Conservation (phyloP, 129 eudicot genomes). For the Saposhnikovia divaricata region DNA sequence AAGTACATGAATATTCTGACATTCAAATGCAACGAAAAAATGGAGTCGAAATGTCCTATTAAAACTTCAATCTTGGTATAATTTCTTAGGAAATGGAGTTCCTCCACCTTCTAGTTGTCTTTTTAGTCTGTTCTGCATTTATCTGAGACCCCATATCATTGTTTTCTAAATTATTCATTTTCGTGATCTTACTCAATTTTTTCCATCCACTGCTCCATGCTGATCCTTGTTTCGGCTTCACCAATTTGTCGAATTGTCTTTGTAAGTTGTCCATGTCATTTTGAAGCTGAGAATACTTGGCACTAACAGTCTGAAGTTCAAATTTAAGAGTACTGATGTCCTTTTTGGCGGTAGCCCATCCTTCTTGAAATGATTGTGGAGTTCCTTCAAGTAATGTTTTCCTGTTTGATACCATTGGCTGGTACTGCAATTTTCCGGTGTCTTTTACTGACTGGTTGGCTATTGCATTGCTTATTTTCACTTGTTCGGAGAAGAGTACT, state of each 20-base stretch:
- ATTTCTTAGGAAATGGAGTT: slow-evolving; percentile 61
- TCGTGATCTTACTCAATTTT: slow-evolving; percentile 56
- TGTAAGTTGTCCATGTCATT: slow-evolving; percentile 70
- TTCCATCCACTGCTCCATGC: slow-evolving; percentile 89
- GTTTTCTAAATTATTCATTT: slow-evolving; percentile 34
- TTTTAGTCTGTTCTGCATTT: slow-evolving; percentile 35
- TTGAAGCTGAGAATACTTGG: slow-evolving; percentile 73
- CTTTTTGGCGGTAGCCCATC: slow-evolving; percentile 79
- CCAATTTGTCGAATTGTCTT: slow-evolving; percentile 48
- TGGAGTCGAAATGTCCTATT: background rate
- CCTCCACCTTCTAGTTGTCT: slow-evolving; percentile 81
- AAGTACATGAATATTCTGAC: background rate
- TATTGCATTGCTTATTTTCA: slow-evolving; percentile 59
- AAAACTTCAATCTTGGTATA: background rate
- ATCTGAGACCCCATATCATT: slow-evolving; percentile 38
- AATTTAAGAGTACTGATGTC: slow-evolving; percentile 78
- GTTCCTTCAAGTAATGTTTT: slow-evolving; percentile 76
- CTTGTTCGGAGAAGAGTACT: slow-evolving; percentile 87
- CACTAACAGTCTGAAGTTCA: slow-evolving; percentile 67
- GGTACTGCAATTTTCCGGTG: slow-evolving; percentile 38
- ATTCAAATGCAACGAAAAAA: background rate
- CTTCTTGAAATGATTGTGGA: slow-evolving; percentile 91
- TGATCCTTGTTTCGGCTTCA: slow-evolving; percentile 52
- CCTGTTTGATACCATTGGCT: slow-evolving; percentile 46
- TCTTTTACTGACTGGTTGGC: slow-evolving; percentile 61